phyloP scores from a whole-genome alignment of 1,284 basidiomycete species.

The Leucoagaricus sp. region DNA sequence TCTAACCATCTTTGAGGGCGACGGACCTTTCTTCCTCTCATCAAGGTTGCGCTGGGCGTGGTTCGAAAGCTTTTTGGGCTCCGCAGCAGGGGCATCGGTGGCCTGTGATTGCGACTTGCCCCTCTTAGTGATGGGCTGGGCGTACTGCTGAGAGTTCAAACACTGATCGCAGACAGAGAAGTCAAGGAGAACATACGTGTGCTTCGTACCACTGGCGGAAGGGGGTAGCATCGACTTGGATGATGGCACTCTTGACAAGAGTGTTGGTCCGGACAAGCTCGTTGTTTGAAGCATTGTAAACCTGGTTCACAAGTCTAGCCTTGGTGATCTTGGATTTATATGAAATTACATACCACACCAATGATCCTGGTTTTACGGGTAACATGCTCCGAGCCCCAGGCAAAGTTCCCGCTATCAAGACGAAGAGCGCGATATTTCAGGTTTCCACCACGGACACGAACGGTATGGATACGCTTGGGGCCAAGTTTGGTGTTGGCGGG shows the following conservation, averaged over 20 bases:
- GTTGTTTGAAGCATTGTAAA: conserved; percentile 98
- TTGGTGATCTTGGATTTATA: background rate
- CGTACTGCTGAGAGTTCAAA: conserved; percentile 64
- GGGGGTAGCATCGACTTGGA: conserved; percentile 94
- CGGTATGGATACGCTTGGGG: conserved; percentile 88
- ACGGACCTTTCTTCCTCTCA: conserved; percentile 84
- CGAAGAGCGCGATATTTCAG: conserved; percentile 92
- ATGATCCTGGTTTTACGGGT: conserved; percentile 95
- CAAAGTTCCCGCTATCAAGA: conserved; percentile 94
- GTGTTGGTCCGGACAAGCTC: conserved; percentile 98
- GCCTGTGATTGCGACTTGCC: conserved; percentile 62
- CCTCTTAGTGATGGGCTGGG: conserved; percentile 87
- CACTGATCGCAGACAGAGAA: background rate
- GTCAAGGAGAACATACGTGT: conserved; percentile 55
- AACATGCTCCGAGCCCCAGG: conserved; percentile 91
- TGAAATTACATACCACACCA: conserved; percentile 74
- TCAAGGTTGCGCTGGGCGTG: conserved; percentile 86
- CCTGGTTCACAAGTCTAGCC: conserved; percentile 44
- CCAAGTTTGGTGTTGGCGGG: conserved; percentile 95
- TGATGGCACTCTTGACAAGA: conserved; percentile 91
- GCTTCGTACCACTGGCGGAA: conserved; percentile 99
- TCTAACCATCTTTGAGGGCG: conserved; percentile 3
- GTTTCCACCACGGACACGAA: conserved; percentile 94
- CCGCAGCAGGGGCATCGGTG: conserved; percentile 42
- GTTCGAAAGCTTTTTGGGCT: conserved; percentile 84